Percentiles rank a stretch among this genome's conserved stretches.
Evolutionary conservation across 176 grass and related monocot species (phyloP).

Genomic region (Aegilops umbellulata): DNA sequence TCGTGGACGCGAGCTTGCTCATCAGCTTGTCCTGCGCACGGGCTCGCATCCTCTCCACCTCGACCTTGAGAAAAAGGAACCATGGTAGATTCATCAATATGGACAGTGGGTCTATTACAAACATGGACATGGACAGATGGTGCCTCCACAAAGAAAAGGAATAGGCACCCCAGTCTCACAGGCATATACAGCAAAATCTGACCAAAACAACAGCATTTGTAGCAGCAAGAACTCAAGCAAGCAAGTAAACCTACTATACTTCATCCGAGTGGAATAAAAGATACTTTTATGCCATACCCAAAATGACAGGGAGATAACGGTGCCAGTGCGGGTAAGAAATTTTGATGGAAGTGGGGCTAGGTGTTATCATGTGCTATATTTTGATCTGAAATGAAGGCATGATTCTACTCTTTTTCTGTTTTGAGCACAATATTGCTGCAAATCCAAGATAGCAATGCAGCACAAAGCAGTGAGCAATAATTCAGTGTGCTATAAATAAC

Average conservation of each 20-base stretch:
- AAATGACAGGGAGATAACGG: background rate
- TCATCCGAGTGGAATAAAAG: background rate
- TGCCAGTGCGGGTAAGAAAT: background rate
- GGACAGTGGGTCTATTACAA: background rate
- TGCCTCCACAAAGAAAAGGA: background rate
- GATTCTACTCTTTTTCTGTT: background rate
- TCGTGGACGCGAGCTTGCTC: constrained; percentile 63
- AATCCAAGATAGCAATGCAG: background rate
- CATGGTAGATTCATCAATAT: background rate
- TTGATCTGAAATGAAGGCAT: background rate
- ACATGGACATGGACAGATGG: background rate
- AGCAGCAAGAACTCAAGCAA: background rate
- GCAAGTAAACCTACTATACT: background rate
- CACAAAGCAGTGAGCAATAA: background rate
- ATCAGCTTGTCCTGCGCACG: constrained; percentile 72
- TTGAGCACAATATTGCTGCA: background rate
- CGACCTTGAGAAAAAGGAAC: constrained; percentile 48
- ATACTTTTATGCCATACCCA: background rate
- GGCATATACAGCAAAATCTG: background rate
- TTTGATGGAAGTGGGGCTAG: background rate
- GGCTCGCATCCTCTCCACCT: constrained; percentile 87
- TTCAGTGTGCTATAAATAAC: background rate
- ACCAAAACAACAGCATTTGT: background rate
- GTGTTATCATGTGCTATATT: background rate
- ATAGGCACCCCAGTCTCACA: background rate